These are phyloP conservation scores for Casuarina cunninghamiana DNA, from an alignment of 306 rosid genomes.

Conservation along the genomic window DNA sequence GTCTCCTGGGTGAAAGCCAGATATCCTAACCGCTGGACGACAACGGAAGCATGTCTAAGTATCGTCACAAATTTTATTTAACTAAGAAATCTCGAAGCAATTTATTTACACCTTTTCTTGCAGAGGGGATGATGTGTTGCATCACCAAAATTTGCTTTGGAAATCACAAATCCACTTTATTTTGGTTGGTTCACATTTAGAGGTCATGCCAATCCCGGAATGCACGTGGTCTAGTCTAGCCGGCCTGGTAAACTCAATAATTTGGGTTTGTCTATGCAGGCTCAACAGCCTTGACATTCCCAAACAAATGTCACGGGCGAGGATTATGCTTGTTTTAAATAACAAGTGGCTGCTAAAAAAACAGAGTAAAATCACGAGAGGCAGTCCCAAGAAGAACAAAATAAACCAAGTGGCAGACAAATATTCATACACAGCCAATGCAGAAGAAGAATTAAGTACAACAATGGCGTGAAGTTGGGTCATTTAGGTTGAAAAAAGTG, in stretches of 20 bases:
- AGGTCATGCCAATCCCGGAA: neutral
- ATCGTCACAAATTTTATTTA: too few relatives aligned
- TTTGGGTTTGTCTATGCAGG: neutral
- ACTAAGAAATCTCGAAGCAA: neutral
- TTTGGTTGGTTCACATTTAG: neutral
- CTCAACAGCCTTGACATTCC: neutral
- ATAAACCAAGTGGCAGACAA: neutral
- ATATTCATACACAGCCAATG: neutral
- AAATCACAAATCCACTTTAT: neutral
- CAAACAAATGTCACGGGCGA: neutral
- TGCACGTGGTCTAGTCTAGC: neutral
- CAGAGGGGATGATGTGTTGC: neutral
- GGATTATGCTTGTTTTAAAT: neutral
- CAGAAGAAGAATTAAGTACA: neutral
- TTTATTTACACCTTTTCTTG: neutral
- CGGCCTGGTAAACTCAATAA: too few relatives aligned
- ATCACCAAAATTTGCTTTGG: neutral
- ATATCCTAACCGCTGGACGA: slow-evolving; percentile 75
- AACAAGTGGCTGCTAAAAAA: neutral
- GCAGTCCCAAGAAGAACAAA: neutral
- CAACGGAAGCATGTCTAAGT: slow-evolving; percentile 32
- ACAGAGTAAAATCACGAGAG: neutral
- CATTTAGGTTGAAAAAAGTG: too few relatives aligned
- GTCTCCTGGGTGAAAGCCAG: slow-evolving; percentile 63
- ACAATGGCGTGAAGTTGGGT: too few relatives aligned